phyloP scores from a whole-genome alignment of 2,329 filamentous ascomycete genomes.

The Ambrosiella cleistominuta region DNA sequence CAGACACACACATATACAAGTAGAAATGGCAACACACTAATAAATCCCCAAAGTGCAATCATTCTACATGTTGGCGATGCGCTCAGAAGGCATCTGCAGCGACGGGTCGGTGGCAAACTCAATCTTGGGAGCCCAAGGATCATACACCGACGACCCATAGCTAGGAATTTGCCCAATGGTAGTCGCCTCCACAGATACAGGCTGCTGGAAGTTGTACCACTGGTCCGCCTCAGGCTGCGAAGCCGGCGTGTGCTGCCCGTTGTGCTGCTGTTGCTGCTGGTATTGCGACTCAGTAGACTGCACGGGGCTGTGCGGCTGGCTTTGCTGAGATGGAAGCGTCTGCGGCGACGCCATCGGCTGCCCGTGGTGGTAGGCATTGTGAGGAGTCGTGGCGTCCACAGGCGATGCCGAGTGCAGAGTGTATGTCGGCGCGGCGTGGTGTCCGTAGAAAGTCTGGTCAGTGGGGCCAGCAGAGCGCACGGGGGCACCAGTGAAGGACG shows the following conservation, averaged over 20 bases:
- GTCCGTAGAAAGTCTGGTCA: conserved; percentile 40
- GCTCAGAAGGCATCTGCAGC: conserved; percentile 41
- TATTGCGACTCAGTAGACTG: conserved; percentile 19
- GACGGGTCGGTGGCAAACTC: conserved; percentile 37
- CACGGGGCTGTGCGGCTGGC: conserved; percentile 19
- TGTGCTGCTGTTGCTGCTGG: conserved; percentile 19
- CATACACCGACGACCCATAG: conserved; percentile 32
- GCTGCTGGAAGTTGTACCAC: conserved; percentile 42
- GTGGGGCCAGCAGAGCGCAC: conserved; percentile 32
- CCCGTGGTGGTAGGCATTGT: conserved; percentile 18
- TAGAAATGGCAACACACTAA: neutral
- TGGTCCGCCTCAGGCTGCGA: conserved; percentile 28
- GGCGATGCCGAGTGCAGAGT: conserved; percentile 31
- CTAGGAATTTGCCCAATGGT: conserved; percentile 34
- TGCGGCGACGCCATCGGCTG: conserved; percentile 18
- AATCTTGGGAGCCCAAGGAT: conserved; percentile 36
- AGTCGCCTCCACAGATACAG: conserved; percentile 31
- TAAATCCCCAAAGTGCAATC: conserved; percentile 3
- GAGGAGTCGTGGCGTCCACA: conserved; percentile 22
- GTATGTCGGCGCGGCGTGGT: conserved; percentile 31
- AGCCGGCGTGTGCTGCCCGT: conserved; percentile 17
- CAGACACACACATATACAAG: conserved; percentile 8
- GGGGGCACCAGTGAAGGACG: conserved; percentile 37
- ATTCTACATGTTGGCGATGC: conserved; percentile 37
- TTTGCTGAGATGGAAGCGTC: conserved; percentile 19